Percentiles rank a stretch among this genome's conserved stretches.
phyloP scores from a whole-genome alignment of 352 stramenopile genomes.

The Phytopythium litorale region DNA sequence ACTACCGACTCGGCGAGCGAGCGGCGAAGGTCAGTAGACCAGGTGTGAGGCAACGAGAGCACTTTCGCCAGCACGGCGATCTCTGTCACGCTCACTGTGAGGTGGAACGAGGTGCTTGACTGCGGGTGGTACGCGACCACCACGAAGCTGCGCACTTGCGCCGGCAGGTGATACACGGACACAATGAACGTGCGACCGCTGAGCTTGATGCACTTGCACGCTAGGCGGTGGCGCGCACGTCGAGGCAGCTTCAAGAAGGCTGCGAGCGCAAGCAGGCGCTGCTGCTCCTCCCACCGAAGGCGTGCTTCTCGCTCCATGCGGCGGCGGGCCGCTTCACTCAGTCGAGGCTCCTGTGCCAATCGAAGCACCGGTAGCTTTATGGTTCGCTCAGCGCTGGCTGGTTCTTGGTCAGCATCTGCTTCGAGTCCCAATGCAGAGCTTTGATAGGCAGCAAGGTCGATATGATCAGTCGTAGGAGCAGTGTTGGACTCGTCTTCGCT shows the following conservation, averaged over 20 bases:
- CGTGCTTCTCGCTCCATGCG: slow-evolving; percentile 51
- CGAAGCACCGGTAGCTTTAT: slow-evolving; percentile 17
- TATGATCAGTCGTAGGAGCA: neutral
- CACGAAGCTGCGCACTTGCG: slow-evolving; percentile 50
- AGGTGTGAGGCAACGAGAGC: slow-evolving; percentile 37
- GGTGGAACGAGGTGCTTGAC: slow-evolving; percentile 29
- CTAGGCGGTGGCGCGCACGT: slow-evolving; percentile 45
- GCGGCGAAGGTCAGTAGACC: slow-evolving; percentile 40
- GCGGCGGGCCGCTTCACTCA: slow-evolving; percentile 39
- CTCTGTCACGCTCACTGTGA: slow-evolving; percentile 41
- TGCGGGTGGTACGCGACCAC: slow-evolving; percentile 47
- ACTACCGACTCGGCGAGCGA: slow-evolving; percentile 36
- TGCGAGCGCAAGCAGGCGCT: slow-evolving; percentile 39
- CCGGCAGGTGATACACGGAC: slow-evolving; percentile 58
- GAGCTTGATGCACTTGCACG: slow-evolving; percentile 25
- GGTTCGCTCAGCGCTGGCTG: neutral
- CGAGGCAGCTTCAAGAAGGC: slow-evolving; percentile 38
- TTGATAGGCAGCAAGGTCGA: neutral
- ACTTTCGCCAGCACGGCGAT: slow-evolving; percentile 31
- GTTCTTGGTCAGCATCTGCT: neutral
- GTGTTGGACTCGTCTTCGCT: neutral
- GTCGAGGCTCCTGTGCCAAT: slow-evolving; percentile 37
- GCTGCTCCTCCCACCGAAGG: slow-evolving; percentile 41
- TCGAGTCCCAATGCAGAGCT: neutral
- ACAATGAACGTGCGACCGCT: slow-evolving; percentile 44